Conservation (phyloP, 768 basidiomycete species). For the Gymnopilus junonius region DNA sequence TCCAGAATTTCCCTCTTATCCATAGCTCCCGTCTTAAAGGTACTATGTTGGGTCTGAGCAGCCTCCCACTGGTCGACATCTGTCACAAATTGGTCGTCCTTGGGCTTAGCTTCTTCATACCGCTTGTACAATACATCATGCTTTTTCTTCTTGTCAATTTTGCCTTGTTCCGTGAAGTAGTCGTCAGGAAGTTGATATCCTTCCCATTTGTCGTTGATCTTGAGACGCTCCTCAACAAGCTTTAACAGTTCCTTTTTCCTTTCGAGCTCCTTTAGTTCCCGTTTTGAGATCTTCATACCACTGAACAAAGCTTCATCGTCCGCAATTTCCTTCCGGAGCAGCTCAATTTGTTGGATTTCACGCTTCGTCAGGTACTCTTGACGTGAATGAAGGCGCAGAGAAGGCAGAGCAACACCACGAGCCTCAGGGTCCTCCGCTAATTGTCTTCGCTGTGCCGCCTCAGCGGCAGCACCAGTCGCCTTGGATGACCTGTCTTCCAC, state of each 20-base stretch:
- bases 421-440: slow-evolving; percentile 80
- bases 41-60: slow-evolving; percentile 85
- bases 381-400: slow-evolving; percentile 85
- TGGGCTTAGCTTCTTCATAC: slow-evolving; percentile 91
- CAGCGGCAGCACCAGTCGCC: slow-evolving; percentile 71
- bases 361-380: slow-evolving; percentile 97
- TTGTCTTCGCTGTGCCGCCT: slow-evolving; percentile 79
- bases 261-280: slow-evolving; percentile 81
- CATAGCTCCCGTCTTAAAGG: slow-evolving; percentile 90
- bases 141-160: slow-evolving; percentile 97
- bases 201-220: slow-evolving; percentile 94
- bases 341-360: slow-evolving; percentile 94
- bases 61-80: slow-evolving; percentile 99
- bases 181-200: slow-evolving; percentile 98
- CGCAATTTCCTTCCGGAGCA: slow-evolving; percentile 89
- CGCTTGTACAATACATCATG: slow-evolving; percentile 90
- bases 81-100: slow-evolving; percentile 93
- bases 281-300: slow-evolving; percentile 89
- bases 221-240: slow-evolving; percentile 91
- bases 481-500: slow-evolving; percentile 92
- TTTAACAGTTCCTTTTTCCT: slow-evolving; percentile 90
- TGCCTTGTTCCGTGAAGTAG: slow-evolving; percentile 97
- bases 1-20: slow-evolving; percentile 85
- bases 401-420: slow-evolving; percentile 59
- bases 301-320: slow-evolving; percentile 92